Base-by-base conservation (phyloP, 2,329 filamentous ascomycete genomes). In the Pestalotiopsis sp. region DNA sequence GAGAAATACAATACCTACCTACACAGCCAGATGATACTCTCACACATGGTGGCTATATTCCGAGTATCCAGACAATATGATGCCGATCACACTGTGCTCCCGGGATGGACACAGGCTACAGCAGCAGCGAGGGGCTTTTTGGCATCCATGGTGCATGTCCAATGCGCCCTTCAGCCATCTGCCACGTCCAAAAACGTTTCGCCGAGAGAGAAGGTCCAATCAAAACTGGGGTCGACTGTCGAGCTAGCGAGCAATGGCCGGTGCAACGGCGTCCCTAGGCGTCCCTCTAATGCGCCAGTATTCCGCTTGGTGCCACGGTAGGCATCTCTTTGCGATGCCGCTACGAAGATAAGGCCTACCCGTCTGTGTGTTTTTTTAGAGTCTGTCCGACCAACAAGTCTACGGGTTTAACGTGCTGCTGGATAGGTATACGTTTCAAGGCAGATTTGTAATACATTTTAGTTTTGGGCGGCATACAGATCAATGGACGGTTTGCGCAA, bases 161-260 rank as follows among this genome's bases (percentile, higher is more conserved):
- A 25, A 11, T 23, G 20, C 61, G 61, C 61, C 61, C 61, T 64
- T 64, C 38, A 39, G 61, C 39, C 36, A 64, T 49, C 39, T 52
- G 45, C 45, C 45, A 17, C 9, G 45, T 64, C 61, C 61, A 13
- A 49, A 64, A 64, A 25, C 61, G 61, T 27, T 49, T 64, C 61
- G 61, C 61, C 61, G 61, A 64, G 25, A 64, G 41, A 45, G 41
- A 52, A 52, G 61, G 14, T 64, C 61, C 61, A 64, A 64, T 64
- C 61, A 64, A 64, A 52, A 64, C 20, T 39, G 61, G 61, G 41
- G 61, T 64, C 36, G 38, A 39, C 11, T 23, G 57, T 25, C 49
- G 61, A 49, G 59, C 59, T 64, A 49, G 36, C 61, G 36, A 23
- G 45, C 61, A 4, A 49, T 52, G 20, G 61, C 39, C 20, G n/a